Base-by-base conservation (phyloP, 208 protist species). In the Trypanosoma boissoni region DNA sequence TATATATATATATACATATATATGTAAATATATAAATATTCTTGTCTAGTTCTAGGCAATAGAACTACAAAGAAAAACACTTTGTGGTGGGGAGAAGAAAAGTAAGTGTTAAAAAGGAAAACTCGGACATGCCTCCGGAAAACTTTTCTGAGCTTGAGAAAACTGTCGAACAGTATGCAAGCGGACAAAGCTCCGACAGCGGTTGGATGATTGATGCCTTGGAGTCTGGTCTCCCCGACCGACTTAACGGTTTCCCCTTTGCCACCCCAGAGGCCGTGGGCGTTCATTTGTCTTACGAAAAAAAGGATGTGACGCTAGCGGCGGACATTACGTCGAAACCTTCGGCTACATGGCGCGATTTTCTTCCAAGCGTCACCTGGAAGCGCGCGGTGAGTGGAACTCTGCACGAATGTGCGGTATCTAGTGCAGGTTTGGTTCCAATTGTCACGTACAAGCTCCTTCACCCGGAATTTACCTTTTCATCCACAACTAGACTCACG, bases 81-180 rank as follows among this genome's bases (percentile, higher is more conserved):
- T n/a, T n/a, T 20, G 29, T 27, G 9, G 20, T 8, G 3, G 23
- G 14, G 46, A 6, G n/a, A 4, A 45, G 7, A 51, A 49, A 2
- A 44, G 9, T n/a, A 49, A 39, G 42, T n/a, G n/a, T n/a, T n/a
- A 44, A 58, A 51, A 49, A 49, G 3, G 45, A 56, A 1, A 46
- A 31, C 41, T 45, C 9, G 32, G 32, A 26, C 20, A 56, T 68
- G 21, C 58, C 73, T 10, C 57, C 63, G 0, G 60, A 62, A 39
- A 48, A 32, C 21, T 92, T 76, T 62, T 61, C 51, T 26, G 66
- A 83, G 20, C 37, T 92, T 0, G 20, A 46, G 24, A 58, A 70
- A 41, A 73, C 63, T 4, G 86, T 92, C 2, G 74, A 73, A 52
- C 58, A 77, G 37, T 83, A 76, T 58, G 32, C 84, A 28, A 86